A percentile compares a stretch with the other conserved stretches of the same genome.
phyloP scores from a whole-genome alignment of 441 rosid genomes.

The Biscutella laevigata region DNA sequence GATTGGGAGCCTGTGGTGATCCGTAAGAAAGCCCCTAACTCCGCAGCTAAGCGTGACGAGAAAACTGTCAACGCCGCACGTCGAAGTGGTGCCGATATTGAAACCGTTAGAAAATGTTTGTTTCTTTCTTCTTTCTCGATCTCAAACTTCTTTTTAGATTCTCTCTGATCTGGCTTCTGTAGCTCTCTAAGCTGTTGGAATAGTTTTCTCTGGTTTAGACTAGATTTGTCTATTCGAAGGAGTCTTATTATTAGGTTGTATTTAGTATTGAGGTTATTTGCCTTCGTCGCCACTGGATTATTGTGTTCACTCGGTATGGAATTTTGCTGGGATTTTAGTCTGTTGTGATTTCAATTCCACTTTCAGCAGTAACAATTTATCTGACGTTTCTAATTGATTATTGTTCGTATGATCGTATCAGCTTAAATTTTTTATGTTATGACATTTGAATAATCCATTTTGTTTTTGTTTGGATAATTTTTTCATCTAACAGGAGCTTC shows the following conservation, averaged over 20 bases:
- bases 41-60: constrained; percentile 32
- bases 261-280: background rate
- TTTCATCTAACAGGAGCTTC: background rate
- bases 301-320: background rate
- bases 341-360: background rate
- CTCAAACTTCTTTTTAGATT: no score
- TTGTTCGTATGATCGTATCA: background rate
- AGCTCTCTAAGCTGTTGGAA: background rate
- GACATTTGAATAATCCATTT: background rate
- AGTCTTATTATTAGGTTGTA: background rate
- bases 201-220: background rate
- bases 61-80: constrained; percentile 36
- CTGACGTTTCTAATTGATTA: background rate
- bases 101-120: constrained; percentile 28
- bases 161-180: background rate
- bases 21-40: constrained; percentile 29
- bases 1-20: constrained; percentile 34
- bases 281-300: background rate
- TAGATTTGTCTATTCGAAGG: background rate
- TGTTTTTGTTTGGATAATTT: background rate
- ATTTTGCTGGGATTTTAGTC: background rate
- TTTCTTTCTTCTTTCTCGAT: background rate
- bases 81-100: constrained; percentile 31
- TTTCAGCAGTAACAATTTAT: background rate
- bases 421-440: background rate